These are phyloP conservation scores for Lasiodiplodia sp. DNA, from an alignment of 2,329 filamentous ascomycete species.

Conservation along the genomic window DNA sequence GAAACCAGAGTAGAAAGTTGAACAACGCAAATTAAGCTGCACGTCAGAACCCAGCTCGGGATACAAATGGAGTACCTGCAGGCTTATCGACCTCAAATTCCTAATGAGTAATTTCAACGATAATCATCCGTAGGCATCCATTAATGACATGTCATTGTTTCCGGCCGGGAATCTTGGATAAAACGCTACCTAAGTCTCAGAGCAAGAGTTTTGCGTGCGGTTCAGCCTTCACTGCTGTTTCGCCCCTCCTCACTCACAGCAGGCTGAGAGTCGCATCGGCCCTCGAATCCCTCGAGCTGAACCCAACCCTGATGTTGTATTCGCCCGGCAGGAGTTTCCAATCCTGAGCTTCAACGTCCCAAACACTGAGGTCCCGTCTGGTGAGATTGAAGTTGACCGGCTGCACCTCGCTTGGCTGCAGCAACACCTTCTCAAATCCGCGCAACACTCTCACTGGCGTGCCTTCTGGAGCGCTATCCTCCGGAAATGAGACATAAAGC, in stretches of 20 bases:
- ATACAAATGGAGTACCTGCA: too few relatives aligned
- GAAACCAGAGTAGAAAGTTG: too few relatives aligned
- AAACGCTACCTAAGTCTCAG: too few relatives aligned
- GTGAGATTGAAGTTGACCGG: slow-evolving; percentile 56
- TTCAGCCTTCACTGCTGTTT: too few relatives aligned
- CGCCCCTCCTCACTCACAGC: not conserved
- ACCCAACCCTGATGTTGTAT: slow-evolving; percentile 37
- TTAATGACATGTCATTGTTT: too few relatives aligned
- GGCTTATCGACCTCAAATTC: too few relatives aligned
- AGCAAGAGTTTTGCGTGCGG: too few relatives aligned
- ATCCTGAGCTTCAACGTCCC: slow-evolving; percentile 53
- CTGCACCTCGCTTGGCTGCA: slow-evolving; percentile 51
- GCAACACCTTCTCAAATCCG: slow-evolving; percentile 58
- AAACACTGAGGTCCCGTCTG: slow-evolving; percentile 59
- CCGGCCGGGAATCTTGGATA: too few relatives aligned
- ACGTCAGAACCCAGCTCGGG: too few relatives aligned
- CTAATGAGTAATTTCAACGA: too few relatives aligned
- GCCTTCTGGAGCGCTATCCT: slow-evolving; percentile 38
- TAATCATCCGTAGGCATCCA: too few relatives aligned
- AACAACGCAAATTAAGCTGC: too few relatives aligned
- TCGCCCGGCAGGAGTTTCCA: slow-evolving; percentile 48
- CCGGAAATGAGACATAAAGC: slow-evolving; percentile 60
- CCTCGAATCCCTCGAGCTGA: slow-evolving; percentile 35
- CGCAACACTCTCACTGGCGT: slow-evolving; percentile 56
- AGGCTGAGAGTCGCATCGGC: not conserved